phyloP scores from a whole-genome alignment of 202 grass and related monocot species.

The Carex sylvatica region DNA sequence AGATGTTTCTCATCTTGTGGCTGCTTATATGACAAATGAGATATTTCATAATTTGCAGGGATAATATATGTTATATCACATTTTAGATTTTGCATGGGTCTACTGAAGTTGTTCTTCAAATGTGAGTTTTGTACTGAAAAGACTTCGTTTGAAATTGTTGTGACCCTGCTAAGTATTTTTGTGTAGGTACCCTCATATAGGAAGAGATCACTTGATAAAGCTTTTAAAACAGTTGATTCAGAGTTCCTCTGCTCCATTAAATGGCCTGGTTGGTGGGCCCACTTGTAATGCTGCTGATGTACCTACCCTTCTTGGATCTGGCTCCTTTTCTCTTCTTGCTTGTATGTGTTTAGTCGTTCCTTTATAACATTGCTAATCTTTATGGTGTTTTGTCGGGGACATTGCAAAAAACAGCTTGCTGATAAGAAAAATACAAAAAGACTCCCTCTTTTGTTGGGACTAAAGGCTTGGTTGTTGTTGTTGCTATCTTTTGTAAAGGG shows the following conservation, averaged over 20 bases:
- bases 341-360: slow-evolving; percentile 44
- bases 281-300: slow-evolving; percentile 82
- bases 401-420: slow-evolving; percentile 5
- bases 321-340: slow-evolving; percentile 82
- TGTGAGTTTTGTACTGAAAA: not conserved
- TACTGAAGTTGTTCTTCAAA: not conserved
- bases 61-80: not conserved
- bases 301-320: slow-evolving; percentile 78
- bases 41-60: not conserved
- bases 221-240: slow-evolving; percentile 93
- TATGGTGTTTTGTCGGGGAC: not conserved
- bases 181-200: slow-evolving; percentile 82
- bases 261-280: slow-evolving; percentile 41
- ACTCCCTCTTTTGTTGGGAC: not conserved
- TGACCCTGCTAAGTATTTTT: not conserved
- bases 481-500: not conserved
- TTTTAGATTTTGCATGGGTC: not conserved
- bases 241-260: slow-evolving; percentile 49
- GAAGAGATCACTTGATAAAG: slow-evolving; percentile 91
- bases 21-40: not conserved
- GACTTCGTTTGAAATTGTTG: not conserved
- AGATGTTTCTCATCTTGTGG: not conserved
- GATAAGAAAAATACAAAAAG: not conserved
- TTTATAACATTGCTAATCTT: slow-evolving; percentile 12
- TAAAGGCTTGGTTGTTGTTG: no score